Conservation (phyloP, 805 yeast genomes). For the Starmerella sp. region DNA sequence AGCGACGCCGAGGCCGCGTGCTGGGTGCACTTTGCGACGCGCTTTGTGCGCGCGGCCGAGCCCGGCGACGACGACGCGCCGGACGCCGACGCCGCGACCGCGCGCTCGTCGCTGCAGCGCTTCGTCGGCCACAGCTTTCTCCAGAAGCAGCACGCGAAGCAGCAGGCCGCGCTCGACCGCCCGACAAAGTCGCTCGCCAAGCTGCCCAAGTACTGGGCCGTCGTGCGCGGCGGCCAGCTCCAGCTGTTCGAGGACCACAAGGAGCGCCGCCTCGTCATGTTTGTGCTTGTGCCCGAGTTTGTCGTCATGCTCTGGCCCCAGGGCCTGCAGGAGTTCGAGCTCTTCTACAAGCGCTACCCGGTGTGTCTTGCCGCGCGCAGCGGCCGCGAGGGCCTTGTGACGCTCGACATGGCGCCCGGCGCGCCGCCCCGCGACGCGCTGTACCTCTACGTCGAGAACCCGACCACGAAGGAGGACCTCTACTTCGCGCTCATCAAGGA, state of each 20-base stretch:
- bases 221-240: slow-evolving; percentile 75
- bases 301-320: slow-evolving; percentile 82
- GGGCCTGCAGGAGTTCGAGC: slow-evolving; percentile 54
- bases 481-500: slow-evolving; percentile 71
- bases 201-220: slow-evolving; percentile 28
- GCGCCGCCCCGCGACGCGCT: slow-evolving; percentile 33
- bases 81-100: slow-evolving; percentile 28
- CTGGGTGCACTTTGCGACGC: slow-evolving; percentile 16
- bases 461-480: slow-evolving; percentile 84
- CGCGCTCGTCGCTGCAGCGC: slow-evolving; percentile 51
- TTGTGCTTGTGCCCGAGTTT: slow-evolving; percentile 59
- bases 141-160: background rate
- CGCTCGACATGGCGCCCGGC: slow-evolving; percentile 20
- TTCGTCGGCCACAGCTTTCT: slow-evolving; percentile 29
- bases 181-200: slow-evolving; percentile 9
- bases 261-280: slow-evolving; percentile 56
- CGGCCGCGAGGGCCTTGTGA: slow-evolving; percentile 24
- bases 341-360: slow-evolving; percentile 71
- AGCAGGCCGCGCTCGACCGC: background rate
- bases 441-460: slow-evolving; percentile 65
- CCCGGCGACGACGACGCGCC: slow-evolving; percentile 7
- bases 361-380: slow-evolving; percentile 53
- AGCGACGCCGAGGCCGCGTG: slow-evolving; percentile 15
- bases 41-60: slow-evolving; percentile 5
- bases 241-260: slow-evolving; percentile 69